Conservation (phyloP, 2,329 filamentous ascomycete species). For the Penicillium sp. region DNA sequence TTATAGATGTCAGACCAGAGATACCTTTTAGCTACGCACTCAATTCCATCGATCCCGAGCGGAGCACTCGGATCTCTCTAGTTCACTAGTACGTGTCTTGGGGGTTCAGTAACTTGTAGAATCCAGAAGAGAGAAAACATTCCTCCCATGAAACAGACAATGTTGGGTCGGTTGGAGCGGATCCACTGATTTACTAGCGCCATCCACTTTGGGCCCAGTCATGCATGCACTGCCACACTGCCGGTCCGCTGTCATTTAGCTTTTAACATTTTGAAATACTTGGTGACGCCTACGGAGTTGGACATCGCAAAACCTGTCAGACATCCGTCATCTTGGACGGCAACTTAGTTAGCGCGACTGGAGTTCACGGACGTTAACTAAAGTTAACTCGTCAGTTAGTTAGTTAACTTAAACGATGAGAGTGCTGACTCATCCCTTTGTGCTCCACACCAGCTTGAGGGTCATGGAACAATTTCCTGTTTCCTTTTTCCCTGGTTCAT, state of each 20-base stretch:
- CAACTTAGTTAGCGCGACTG: neutral
- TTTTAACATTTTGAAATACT: slow-evolving; percentile 3
- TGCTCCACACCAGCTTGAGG: slow-evolving; percentile 22
- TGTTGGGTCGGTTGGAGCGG: slow-evolving; percentile 18
- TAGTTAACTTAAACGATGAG: neutral
- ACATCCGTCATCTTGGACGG: neutral
- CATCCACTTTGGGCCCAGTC: slow-evolving; percentile 22
- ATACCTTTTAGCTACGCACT: neutral
- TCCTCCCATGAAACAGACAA: slow-evolving; percentile 20
- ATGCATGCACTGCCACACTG: slow-evolving; percentile 31
- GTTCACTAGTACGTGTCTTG: neutral
- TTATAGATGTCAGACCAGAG: neutral
- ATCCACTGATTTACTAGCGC: slow-evolving; percentile 25
- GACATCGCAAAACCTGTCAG: neutral
- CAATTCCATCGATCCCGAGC: neutral
- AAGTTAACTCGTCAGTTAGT: no score
- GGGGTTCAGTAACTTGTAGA: neutral
- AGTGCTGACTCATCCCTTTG: slow-evolving; percentile 14
- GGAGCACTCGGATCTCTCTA: slow-evolving; percentile 2
- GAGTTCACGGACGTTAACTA: neutral
- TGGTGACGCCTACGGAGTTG: neutral
- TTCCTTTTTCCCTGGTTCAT: slow-evolving; percentile 9
- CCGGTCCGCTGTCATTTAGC: slow-evolving; percentile 23
- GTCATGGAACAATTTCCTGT: neutral
- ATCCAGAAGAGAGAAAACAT: slow-evolving; percentile 19